Percentiles rank a stretch among this genome's conserved stretches.
Evolutionary conservation across 1,139 yeast species (phyloP).

Genomic region (Eremothecium sinecaudum): DNA sequence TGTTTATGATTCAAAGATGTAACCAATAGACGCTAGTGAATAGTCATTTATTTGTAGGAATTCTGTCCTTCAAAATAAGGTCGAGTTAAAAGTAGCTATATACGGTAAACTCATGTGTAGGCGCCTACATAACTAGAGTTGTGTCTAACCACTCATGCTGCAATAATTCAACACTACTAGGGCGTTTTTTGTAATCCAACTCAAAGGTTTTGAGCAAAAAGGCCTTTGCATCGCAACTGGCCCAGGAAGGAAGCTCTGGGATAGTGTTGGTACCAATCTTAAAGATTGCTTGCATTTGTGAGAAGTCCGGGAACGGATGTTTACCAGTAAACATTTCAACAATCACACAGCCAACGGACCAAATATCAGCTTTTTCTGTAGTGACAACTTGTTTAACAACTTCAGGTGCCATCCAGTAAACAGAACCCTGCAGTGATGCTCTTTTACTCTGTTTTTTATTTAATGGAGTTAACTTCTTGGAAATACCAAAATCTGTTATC

Average conservation of each 20-base stretch:
- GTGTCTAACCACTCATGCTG: conserved; percentile 38
- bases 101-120: neutral
- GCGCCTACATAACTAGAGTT: neutral
- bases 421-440: conserved; percentile 86
- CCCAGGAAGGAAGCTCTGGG: conserved; percentile 74
- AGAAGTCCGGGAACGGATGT: conserved; percentile 88
- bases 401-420: conserved; percentile 98
- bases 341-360: conserved; percentile 90
- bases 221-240: conserved; percentile 58
- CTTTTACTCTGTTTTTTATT: conserved; percentile 38
- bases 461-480: conserved; percentile 48
- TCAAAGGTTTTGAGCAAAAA: conserved; percentile 64
- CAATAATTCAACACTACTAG: conserved; percentile 62
- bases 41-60: too few species aligned
- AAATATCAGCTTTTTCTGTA: conserved; percentile 84
- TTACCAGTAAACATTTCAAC: conserved; percentile 93
- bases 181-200: conserved; percentile 61
- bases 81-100: conserved; percentile 1
- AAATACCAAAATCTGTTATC: conserved; percentile 90
- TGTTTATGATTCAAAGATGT: too few species aligned
- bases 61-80: too few species aligned
- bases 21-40: too few species aligned
- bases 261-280: conserved; percentile 74
- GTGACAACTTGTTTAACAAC: conserved; percentile 87
- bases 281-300: conserved; percentile 94